Conservation (phyloP, 352 stramenopile genomes). For the Aphanomyces stellatus region DNA sequence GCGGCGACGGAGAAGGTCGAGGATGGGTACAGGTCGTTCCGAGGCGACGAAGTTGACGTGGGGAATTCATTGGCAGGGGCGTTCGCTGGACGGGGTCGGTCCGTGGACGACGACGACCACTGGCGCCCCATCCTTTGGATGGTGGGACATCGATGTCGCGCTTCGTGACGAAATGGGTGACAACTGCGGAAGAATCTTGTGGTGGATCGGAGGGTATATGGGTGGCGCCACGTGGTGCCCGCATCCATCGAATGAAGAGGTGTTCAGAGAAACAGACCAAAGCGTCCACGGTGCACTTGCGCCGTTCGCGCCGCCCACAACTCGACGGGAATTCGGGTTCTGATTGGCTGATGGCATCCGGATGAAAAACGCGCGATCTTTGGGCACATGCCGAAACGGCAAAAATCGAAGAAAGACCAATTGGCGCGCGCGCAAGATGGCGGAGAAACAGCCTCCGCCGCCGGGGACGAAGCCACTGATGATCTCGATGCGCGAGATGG, state of each 20-base stretch:
- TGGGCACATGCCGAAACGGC: neutral
- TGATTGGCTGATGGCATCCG: neutral
- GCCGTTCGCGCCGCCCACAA: no score
- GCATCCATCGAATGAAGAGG: no score
- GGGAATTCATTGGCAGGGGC: neutral
- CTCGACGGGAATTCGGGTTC: no score
- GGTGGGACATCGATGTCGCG: no score
- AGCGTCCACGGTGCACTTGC: no score
- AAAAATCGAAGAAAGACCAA: neutral
- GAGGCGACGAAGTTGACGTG: neutral
- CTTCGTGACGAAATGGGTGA: no score
- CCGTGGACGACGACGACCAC: neutral
- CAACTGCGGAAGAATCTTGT: neutral
- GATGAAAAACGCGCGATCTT: neutral
- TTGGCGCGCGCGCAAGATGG: neutral
- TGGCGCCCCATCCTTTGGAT: no score
- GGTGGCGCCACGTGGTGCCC: no score
- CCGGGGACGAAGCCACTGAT: conserved; percentile 70
- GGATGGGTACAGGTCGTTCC: neutral
- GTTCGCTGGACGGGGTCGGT: neutral
- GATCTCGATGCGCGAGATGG: conserved; percentile 83
- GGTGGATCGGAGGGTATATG: neutral
- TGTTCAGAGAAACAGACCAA: no score
- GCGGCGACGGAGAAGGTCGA: no score
- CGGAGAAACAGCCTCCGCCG: conserved; percentile 38